phyloP scores from a whole-genome alignment of 805 yeast species.

The Candida golubevii region DNA sequence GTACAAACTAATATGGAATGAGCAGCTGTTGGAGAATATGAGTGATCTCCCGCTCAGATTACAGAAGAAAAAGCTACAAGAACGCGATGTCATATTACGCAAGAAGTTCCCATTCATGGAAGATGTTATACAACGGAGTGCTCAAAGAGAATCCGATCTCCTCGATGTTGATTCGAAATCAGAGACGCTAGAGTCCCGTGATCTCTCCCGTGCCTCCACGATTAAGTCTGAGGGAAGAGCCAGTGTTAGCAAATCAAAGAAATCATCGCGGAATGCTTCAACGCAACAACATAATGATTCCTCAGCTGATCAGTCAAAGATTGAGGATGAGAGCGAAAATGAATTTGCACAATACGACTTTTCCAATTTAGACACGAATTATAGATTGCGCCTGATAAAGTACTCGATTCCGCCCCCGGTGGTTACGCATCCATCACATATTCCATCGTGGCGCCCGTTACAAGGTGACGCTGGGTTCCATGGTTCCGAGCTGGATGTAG shows the following conservation, averaged over 20 bases:
- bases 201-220: background rate
- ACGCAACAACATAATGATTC: background rate
- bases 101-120: slow-evolving; percentile 35
- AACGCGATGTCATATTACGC: slow-evolving; percentile 27
- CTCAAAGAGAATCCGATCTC: slow-evolving; percentile 19
- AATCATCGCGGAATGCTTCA: background rate
- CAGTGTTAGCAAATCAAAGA: background rate
- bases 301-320: background rate
- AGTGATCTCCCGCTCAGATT: slow-evolving; percentile 35
- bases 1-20: slow-evolving; percentile 32
- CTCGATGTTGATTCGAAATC: slow-evolving; percentile 4
- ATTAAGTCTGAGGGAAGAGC: background rate
- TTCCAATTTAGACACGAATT: slow-evolving; percentile 16
- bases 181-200: background rate
- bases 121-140: slow-evolving; percentile 24
- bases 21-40: slow-evolving; percentile 18
- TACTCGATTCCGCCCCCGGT: slow-evolving; percentile 32
- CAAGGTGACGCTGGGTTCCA: slow-evolving; percentile 18
- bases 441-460: slow-evolving; percentile 37
- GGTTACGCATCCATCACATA: slow-evolving; percentile 43
- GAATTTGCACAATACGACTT: slow-evolving; percentile 4
- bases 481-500: slow-evolving; percentile 14
- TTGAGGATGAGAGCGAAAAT: slow-evolving; percentile 1
- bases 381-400: slow-evolving; percentile 26
- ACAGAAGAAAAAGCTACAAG: slow-evolving; percentile 35